A percentile compares a stretch with the other conserved stretches of the same genome.
phyloP scores from a whole-genome alignment of 768 basidiomycete species.

The Psilocybe azurescens region DNA sequence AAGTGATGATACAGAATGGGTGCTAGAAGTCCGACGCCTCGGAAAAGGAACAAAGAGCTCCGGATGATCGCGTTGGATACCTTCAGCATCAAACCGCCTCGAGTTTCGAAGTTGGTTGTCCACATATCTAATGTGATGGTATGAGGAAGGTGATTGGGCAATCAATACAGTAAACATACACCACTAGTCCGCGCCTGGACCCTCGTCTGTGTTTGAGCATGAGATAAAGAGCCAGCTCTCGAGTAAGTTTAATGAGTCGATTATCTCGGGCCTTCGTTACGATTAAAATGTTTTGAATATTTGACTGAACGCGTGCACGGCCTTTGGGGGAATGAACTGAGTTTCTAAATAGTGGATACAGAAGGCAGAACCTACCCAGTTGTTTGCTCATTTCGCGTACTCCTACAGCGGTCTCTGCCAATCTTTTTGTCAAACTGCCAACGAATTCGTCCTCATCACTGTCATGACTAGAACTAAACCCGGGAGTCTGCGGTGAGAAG shows the following conservation, averaged over 20 bases:
- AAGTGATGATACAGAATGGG: slow-evolving; percentile 62
- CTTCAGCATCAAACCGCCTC: slow-evolving; percentile 91
- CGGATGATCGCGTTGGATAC: slow-evolving; percentile 86
- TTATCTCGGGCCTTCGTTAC: slow-evolving; percentile 99
- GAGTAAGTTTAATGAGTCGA: slow-evolving; percentile 91
- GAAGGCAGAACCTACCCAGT: slow-evolving; percentile 66
- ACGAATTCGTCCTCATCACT: slow-evolving; percentile 66
- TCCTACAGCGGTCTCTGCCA: slow-evolving; percentile 96
- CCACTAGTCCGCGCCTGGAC: slow-evolving; percentile 78
- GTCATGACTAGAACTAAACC: slow-evolving; percentile 28
- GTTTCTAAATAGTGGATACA: neutral
- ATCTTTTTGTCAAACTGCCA: slow-evolving; percentile 84
- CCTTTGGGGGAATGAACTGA: slow-evolving; percentile 50
- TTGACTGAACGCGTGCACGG: slow-evolving; percentile 87
- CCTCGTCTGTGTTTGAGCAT: slow-evolving; percentile 84
- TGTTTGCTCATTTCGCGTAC: slow-evolving; percentile 99
- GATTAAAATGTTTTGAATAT: slow-evolving; percentile 92
- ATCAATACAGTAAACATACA: slow-evolving; percentile 52
- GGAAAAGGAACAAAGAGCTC: slow-evolving; percentile 85
- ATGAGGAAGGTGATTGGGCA: slow-evolving; percentile 11
- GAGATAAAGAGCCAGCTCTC: slow-evolving; percentile 92
- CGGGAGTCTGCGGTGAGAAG: slow-evolving; percentile 16
- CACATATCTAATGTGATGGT: slow-evolving; percentile 70
- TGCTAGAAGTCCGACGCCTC: slow-evolving; percentile 74
- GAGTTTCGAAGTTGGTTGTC: slow-evolving; percentile 90